Conservation (phyloP, 2,329 filamentous ascomycete species). For the Drechslerella dactyloides region DNA sequence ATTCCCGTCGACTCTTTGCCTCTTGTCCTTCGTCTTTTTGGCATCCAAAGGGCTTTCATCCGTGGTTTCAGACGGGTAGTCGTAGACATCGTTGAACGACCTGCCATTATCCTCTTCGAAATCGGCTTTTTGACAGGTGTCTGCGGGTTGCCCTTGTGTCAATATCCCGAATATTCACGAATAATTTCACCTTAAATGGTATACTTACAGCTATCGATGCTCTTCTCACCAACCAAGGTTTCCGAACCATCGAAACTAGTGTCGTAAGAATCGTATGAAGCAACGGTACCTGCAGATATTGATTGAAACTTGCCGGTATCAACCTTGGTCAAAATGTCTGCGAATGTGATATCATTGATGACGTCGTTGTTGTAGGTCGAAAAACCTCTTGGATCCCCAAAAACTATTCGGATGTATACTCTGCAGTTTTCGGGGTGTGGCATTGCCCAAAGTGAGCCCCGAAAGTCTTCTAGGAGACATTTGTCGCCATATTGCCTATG, state of each 20-base stretch:
- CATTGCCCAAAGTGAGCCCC: slow-evolving; percentile 13
- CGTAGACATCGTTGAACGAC: too few species aligned
- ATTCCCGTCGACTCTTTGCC: not conserved
- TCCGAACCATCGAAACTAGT: not conserved
- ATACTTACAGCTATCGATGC: too few species aligned
- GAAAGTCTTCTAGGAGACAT: not conserved
- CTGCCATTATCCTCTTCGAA: not conserved
- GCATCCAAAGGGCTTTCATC: too few species aligned
- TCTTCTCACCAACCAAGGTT: not conserved
- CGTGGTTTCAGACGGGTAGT: too few species aligned
- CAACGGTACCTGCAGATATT: not conserved
- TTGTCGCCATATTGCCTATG: not conserved
- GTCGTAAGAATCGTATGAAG: not conserved
- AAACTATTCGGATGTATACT: slow-evolving; percentile 13
- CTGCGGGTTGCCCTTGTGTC: not conserved
- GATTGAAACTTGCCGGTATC: too few species aligned
- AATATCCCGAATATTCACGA: not conserved
- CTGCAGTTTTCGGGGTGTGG: slow-evolving; percentile 1
- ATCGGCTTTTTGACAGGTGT: not conserved
- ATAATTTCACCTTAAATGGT: not conserved
- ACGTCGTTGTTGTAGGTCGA: not conserved
- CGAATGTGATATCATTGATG: not conserved
- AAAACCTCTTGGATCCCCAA: not conserved
- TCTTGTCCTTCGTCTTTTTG: not conserved
- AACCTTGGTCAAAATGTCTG: too few species aligned